These are phyloP conservation scores for Ciborinia camelliae DNA, from an alignment of 2,329 filamentous ascomycete genomes.

Conservation along the genomic window DNA sequence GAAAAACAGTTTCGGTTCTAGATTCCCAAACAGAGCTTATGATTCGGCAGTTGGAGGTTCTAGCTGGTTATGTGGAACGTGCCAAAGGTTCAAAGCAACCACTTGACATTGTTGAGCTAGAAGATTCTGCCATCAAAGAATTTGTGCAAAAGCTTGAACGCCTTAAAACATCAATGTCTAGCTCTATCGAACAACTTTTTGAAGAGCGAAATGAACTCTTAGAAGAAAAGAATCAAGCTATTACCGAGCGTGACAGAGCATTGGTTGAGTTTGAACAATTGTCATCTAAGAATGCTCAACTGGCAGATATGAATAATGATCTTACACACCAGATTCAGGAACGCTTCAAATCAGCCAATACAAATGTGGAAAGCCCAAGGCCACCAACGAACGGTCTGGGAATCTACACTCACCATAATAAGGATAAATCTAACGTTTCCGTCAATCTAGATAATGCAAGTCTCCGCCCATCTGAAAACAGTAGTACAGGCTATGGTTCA, in stretches of 20 bases:
- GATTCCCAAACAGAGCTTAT: constrained; percentile 96
- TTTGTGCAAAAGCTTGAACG: constrained; percentile 72
- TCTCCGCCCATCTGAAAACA: constrained; percentile 41
- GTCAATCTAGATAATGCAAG: constrained; percentile 35
- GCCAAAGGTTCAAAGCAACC: constrained; percentile 80
- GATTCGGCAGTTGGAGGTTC: constrained; percentile 83
- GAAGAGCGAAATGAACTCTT: constrained; percentile 75
- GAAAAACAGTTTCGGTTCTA: constrained; percentile 90
- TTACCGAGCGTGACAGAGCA: constrained; percentile 85
- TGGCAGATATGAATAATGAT: constrained; percentile 93
- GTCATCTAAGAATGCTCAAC: constrained; percentile 88
- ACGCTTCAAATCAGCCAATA: constrained; percentile 77
- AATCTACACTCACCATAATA: constrained; percentile 54
- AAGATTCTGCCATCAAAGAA: constrained; percentile 87
- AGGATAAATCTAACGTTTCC: constrained; percentile 45
- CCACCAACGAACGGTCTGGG: constrained; percentile 52
- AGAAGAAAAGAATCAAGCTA: constrained; percentile 79
- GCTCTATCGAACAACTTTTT: constrained; percentile 57
- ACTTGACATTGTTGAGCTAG: constrained; percentile 76
- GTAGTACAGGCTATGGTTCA: constrained; percentile 38
- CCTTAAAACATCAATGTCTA: constrained; percentile 57
- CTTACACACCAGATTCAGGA: constrained; percentile 92
- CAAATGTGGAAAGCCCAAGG: constrained; percentile 44
- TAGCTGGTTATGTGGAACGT: constrained; percentile 82
- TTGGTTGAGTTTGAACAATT: constrained; percentile 94